Percentiles rank a stretch among this genome's conserved stretches.
Evolutionary conservation across 331 rosid species (phyloP).

Genomic region (Telfairia occidentalis): DNA sequence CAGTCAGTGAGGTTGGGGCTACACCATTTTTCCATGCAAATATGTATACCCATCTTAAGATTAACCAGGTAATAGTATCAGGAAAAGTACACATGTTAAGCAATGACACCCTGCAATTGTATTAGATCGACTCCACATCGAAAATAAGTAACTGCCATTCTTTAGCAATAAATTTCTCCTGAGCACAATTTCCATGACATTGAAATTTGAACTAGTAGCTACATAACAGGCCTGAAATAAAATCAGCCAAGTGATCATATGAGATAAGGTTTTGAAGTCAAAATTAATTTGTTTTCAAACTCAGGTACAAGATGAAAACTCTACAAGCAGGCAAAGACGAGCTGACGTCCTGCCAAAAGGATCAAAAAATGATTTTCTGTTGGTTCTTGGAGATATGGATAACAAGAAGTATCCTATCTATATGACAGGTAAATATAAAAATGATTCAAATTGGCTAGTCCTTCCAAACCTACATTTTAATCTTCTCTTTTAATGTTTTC

Average conservation of each 20-base stretch:
- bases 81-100: neutral
- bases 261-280: neutral
- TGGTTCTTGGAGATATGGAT: constrained; percentile 46
- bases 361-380: constrained; percentile 40
- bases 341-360: constrained; percentile 33
- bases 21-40: constrained; percentile 63
- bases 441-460: neutral
- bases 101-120: neutral
- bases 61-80: constrained; percentile 35
- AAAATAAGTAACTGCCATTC: neutral
- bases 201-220: constrained; percentile 1
- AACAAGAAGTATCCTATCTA: constrained; percentile 45
- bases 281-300: constrained; percentile 3
- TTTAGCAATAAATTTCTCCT: neutral
- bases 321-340: constrained; percentile 48
- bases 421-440: constrained; percentile 39
- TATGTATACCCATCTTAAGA: constrained; percentile 53
- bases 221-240: neutral
- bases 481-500: constrained; percentile 18
- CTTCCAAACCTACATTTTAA: constrained; percentile 6
- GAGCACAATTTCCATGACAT: neutral
- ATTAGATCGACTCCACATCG: neutral
- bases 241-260: neutral
- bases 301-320: constrained; percentile 57
- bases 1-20: constrained; percentile 39